Evolutionary conservation across 371 early-diverging fungal species (phyloP).

Genomic region (Syncephalis fuscata): DNA sequence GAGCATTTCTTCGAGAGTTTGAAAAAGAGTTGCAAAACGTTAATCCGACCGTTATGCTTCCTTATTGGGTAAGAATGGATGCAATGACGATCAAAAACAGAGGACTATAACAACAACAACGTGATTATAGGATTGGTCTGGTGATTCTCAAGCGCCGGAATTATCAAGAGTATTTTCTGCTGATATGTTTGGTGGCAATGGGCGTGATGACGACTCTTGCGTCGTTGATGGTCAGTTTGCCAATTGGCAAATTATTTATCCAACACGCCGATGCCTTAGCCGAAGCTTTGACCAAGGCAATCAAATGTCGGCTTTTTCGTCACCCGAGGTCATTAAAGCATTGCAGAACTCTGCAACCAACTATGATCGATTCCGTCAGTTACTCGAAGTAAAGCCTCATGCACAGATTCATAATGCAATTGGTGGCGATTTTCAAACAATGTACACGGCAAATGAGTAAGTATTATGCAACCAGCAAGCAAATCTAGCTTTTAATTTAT

Average conservation of each 20-base stretch:
- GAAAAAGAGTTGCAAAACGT: conserved; percentile 2
- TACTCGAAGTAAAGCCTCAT: conserved; percentile 3
- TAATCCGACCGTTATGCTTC: conserved; percentile 2
- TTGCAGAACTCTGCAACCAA: background rate
- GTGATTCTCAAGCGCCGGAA: conserved; percentile 10
- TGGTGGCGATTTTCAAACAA: conserved; percentile 4
- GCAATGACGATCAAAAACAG: too few relatives aligned
- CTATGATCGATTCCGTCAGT: conserved; percentile 2
- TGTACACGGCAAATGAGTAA: conserved; percentile 4
- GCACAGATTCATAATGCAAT: conserved; percentile 3
- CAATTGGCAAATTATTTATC: conserved; percentile 1
- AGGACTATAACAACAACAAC: too few relatives aligned
- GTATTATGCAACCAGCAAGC: background rate
- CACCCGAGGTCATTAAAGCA: conserved; percentile 2
- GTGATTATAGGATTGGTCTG: conserved; percentile 22
- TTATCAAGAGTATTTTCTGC: conserved; percentile 3
- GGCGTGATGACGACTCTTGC: conserved; percentile 6
- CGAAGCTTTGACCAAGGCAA: background rate
- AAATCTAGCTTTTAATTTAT: background rate
- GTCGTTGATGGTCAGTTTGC: conserved; percentile 8
- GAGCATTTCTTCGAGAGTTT: conserved; percentile 2
- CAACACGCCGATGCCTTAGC: conserved; percentile 1
- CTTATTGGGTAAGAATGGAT: conserved; percentile 8
- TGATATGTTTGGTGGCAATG: conserved; percentile 10
- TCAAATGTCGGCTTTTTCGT: conserved; percentile 2